phyloP scores from a whole-genome alignment of 75 land plant genomes.

The Pseudotsuga menziesii region DNA sequence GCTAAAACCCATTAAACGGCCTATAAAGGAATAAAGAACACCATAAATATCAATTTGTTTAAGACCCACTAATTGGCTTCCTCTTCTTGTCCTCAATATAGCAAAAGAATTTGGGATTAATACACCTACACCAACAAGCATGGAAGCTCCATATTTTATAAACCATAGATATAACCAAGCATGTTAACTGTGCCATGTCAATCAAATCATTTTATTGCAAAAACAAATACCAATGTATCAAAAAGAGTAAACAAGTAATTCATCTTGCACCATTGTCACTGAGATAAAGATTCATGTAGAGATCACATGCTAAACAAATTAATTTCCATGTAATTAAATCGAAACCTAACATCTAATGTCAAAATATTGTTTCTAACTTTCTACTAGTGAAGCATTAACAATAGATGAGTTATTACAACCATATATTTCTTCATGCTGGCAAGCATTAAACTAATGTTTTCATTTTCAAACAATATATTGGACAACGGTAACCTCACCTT shows the following conservation, averaged over 20 bases:
- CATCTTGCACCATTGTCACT: background rate
- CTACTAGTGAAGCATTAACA: background rate
- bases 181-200: background rate
- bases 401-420: background rate
- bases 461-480: background rate
- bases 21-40: too few relatives aligned
- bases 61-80: too few relatives aligned
- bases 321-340: background rate
- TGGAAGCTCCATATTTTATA: background rate
- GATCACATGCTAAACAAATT: background rate
- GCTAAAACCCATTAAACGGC: too few relatives aligned
- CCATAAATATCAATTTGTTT: too few relatives aligned
- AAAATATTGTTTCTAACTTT: background rate
- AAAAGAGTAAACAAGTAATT: background rate
- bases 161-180: background rate
- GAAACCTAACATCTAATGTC: background rate
- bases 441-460: background rate
- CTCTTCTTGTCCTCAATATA: too few relatives aligned
- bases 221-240: too few relatives aligned
- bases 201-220: too few relatives aligned
- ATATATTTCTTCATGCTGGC: background rate
- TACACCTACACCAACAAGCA: too few relatives aligned
- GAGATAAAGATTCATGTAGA: background rate
- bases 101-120: too few relatives aligned
- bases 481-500: background rate